Percentiles rank a stretch among this genome's conserved stretches.
Evolutionary conservation across 495 filamentous ascomycete genomes (phyloP).

Genomic region (Tuber calosporum): DNA sequence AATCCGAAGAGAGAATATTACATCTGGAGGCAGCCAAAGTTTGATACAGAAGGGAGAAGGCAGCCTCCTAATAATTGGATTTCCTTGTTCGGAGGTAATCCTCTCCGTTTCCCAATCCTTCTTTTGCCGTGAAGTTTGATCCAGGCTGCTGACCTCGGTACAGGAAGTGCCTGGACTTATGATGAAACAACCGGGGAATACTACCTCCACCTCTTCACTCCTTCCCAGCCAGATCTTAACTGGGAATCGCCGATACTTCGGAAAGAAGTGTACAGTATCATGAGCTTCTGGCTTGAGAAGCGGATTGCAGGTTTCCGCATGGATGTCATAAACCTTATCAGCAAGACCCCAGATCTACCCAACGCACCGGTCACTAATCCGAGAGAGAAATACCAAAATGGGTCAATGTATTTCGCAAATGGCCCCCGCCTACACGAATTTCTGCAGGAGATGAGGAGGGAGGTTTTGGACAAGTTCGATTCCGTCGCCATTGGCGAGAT

Average conservation of each 20-base stretch:
- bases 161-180: constrained; percentile 58
- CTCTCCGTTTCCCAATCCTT: neutral
- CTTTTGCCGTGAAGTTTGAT: neutral
- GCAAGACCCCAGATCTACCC: constrained; percentile 55
- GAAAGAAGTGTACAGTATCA: constrained; percentile 58
- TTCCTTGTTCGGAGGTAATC: constrained; percentile 51
- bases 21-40: constrained; percentile 59
- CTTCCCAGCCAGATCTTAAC: constrained; percentile 65
- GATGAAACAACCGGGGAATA: constrained; percentile 61
- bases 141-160: neutral
- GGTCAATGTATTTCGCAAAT: constrained; percentile 54
- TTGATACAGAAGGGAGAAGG: constrained; percentile 53
- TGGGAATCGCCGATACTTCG: constrained; percentile 60
- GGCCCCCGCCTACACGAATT: constrained; percentile 63
- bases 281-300: constrained; percentile 66
- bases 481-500: constrained; percentile 66
- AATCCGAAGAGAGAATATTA: constrained; percentile 65
- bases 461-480: constrained; percentile 62
- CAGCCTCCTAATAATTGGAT: constrained; percentile 67
- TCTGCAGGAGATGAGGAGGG: constrained; percentile 51
- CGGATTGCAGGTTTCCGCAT: constrained; percentile 64
- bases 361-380: constrained; percentile 56
- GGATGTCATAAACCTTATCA: constrained; percentile 61
- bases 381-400: constrained; percentile 50
- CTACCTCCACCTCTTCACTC: constrained; percentile 61